Conservation (phyloP, 2,329 filamentous ascomycete species). For the Huntiella omanensis region DNA sequence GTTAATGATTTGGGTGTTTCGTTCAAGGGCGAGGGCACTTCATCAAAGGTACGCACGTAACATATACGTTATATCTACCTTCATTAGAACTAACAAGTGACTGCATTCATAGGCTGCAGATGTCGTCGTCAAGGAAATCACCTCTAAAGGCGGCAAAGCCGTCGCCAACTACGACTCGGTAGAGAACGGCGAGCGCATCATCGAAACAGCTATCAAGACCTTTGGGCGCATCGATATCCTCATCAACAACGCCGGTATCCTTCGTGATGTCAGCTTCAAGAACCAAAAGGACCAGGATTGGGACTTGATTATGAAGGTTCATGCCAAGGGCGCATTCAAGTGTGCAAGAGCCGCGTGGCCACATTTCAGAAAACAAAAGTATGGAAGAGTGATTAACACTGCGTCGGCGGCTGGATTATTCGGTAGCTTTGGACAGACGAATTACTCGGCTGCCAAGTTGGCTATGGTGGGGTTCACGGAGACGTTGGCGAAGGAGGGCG, state of each 20-base stretch:
- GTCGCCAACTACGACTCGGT: slow-evolving; percentile 96
- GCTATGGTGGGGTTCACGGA: slow-evolving; percentile 94
- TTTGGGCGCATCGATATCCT: slow-evolving; percentile 84
- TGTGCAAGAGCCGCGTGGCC: slow-evolving; percentile 89
- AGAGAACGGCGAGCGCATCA: slow-evolving; percentile 84
- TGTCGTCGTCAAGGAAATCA: slow-evolving; percentile 67
- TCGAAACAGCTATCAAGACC: slow-evolving; percentile 64
- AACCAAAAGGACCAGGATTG: slow-evolving; percentile 96
- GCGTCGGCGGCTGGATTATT: slow-evolving; percentile 91
- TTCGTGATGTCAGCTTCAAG: slow-evolving; percentile 92
- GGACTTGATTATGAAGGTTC: slow-evolving; percentile 86
- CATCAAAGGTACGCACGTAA: slow-evolving; percentile 49
- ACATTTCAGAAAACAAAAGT: slow-evolving; percentile 97
- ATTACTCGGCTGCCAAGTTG: slow-evolving; percentile 94
- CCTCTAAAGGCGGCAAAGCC: slow-evolving; percentile 76
- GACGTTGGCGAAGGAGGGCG: slow-evolving; percentile 90
- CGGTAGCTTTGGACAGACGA: slow-evolving; percentile 86
- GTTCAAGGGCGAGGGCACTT: slow-evolving; percentile 80
- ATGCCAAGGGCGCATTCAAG: slow-evolving; percentile 89
- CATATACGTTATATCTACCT: background rate
- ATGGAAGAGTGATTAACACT: slow-evolving; percentile 89
- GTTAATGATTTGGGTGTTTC: slow-evolving; percentile 92
- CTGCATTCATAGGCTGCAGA: slow-evolving; percentile 46
- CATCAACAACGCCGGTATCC: slow-evolving; percentile 94
- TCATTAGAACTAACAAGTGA: background rate